Conservation (phyloP, 768 basidiomycete genomes). For the Daedalea quercina region DNA sequence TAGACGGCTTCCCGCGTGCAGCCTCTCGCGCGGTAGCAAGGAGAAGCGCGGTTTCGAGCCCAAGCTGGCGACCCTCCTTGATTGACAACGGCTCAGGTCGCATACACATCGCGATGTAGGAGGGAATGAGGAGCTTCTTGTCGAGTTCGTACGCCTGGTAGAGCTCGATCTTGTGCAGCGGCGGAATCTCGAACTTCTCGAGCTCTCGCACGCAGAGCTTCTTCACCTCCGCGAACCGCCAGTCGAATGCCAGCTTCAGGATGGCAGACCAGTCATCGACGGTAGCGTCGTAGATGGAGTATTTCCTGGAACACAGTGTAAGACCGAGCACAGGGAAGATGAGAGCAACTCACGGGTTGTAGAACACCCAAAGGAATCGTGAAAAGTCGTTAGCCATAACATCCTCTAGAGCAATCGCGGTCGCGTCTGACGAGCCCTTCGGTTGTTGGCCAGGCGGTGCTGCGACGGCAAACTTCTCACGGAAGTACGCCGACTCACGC, state of each 20-base stretch:
- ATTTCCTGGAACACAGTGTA: constrained; percentile 33
- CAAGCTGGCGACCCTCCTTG: constrained; percentile 36
- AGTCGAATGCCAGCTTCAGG: constrained; percentile 31
- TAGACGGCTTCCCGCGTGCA: constrained; percentile 1
- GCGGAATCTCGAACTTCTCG: constrained; percentile 28
- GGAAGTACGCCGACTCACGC: constrained; percentile 41
- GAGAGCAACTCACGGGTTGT: constrained; percentile 41
- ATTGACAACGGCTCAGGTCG: constrained; percentile 29
- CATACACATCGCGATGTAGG: constrained; percentile 30
- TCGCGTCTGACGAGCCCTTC: constrained; percentile 22
- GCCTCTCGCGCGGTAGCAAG: constrained; percentile 33
- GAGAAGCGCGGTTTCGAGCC: constrained; percentile 30
- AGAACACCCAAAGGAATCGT: constrained; percentile 56
- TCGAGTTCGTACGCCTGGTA: constrained; percentile 32
- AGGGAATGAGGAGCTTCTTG: constrained; percentile 26
- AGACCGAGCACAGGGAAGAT: not conserved
- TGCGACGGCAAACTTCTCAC: constrained; percentile 18
- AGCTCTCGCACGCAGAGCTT: constrained; percentile 32
- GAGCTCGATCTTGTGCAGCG: constrained; percentile 31
- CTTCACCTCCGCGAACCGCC: constrained; percentile 35
- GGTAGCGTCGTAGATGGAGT: constrained; percentile 46
- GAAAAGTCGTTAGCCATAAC: constrained; percentile 43
- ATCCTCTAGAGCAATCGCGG: constrained; percentile 32
- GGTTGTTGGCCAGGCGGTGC: constrained; percentile 8
- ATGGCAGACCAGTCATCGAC: constrained; percentile 38